These are phyloP conservation scores for Polytrichum formosum DNA, from an alignment of 225 moss, liverwort and hornwort species.

Conservation along the genomic window DNA sequence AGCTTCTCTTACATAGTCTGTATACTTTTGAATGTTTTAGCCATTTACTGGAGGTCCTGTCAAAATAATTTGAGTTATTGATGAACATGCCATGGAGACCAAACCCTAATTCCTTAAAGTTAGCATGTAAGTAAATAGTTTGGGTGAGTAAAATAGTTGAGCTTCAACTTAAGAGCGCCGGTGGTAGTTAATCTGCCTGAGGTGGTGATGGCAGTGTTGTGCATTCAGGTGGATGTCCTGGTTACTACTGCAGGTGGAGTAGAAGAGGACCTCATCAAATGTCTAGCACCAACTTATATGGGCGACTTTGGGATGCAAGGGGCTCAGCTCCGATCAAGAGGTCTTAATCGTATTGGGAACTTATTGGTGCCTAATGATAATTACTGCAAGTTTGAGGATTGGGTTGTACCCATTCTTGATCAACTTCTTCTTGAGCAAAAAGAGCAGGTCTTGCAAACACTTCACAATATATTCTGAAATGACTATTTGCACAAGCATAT, in stretches of 20 bases:
- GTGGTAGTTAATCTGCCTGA: conserved; percentile 21
- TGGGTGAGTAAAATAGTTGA: no score
- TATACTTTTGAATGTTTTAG: no score
- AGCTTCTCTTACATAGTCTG: no score
- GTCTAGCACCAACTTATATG: conserved; percentile 87
- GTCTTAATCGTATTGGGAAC: conserved; percentile 97
- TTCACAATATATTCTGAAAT: background rate
- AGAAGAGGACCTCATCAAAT: conserved; percentile 97
- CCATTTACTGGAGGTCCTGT: no score
- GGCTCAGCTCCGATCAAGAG: conserved; percentile 68
- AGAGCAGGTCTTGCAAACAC: conserved; percentile 47
- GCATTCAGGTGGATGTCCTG: conserved; percentile 79
- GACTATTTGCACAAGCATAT: no score
- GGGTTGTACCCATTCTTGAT: conserved; percentile 87
- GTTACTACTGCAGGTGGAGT: conserved; percentile 96
- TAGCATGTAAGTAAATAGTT: no score
- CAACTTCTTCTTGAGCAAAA: conserved; percentile 83
- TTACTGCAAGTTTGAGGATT: conserved; percentile 96
- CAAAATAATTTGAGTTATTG: no score
- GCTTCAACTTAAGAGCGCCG: background rate
- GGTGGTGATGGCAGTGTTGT: conserved; percentile 19
- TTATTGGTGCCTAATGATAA: conserved; percentile 89
- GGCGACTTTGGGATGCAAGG: conserved; percentile 86
- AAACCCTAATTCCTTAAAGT: no score
- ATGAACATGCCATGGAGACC: no score